Conservation (phyloP, 1,139 yeast species). For the Debaryomyces sp. region DNA sequence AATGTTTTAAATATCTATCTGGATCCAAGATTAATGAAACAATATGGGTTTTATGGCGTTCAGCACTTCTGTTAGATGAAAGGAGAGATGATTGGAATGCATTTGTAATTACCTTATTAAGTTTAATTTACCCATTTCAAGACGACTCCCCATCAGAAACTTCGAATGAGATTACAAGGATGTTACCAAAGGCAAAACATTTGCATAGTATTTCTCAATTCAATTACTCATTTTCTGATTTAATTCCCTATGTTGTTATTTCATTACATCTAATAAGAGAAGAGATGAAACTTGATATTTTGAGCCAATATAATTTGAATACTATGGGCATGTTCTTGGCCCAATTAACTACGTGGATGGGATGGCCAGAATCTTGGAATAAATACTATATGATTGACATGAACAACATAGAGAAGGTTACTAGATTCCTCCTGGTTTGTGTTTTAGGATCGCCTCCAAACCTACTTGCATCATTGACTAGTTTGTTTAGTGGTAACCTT, state of each 20-base stretch:
- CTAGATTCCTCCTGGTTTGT: constrained; percentile 43
- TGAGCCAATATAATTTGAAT: constrained; percentile 37
- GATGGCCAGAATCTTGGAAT: constrained; percentile 75
- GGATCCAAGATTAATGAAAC: constrained; percentile 59
- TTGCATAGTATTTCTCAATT: constrained; percentile 31
- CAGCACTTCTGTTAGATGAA: constrained; percentile 49
- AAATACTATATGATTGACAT: constrained; percentile 50
- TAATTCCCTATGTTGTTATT: constrained; percentile 64
- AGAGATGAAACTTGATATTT: constrained; percentile 64
- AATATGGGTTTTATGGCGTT: constrained; percentile 66
- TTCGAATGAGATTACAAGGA: constrained; percentile 39
- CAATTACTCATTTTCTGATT: constrained; percentile 46
- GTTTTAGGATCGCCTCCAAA: constrained; percentile 57
- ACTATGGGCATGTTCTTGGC: constrained; percentile 58
- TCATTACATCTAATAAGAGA: constrained; percentile 79
- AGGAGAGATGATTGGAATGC: constrained; percentile 64
- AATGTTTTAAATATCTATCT: constrained; percentile 55
- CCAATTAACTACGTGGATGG: constrained; percentile 66
- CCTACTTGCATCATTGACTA: constrained; percentile 53
- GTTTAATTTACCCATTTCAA: constrained; percentile 49
- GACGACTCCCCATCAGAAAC: constrained; percentile 16
- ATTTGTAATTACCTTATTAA: constrained; percentile 53
- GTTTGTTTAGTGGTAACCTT: constrained; percentile 49
- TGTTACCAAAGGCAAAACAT: constrained; percentile 41
- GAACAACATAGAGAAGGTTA: constrained; percentile 24